Evolutionary conservation across 176 grass and related monocot species (phyloP).

Genomic region (Oryza glaberrima): DNA sequence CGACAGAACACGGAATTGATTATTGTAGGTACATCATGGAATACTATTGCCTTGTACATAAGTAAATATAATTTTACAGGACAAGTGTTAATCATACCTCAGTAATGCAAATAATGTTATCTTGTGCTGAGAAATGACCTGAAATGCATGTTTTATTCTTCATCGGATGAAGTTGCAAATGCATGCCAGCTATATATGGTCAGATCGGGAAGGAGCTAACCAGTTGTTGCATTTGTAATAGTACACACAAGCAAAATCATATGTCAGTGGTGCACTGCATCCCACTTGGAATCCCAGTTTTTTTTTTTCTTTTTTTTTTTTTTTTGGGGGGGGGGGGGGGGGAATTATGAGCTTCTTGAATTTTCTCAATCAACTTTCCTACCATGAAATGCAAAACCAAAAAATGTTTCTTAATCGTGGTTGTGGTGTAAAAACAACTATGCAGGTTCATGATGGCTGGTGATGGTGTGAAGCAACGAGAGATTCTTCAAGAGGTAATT

Average conservation of each 20-base stretch:
- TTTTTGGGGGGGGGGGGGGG: no score
- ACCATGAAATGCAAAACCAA: neutral
- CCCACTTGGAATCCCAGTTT: neutral
- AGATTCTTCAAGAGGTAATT: conserved; percentile 66
- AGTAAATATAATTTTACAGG: neutral
- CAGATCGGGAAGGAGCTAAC: conserved; percentile 5
- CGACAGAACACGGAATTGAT: no score
- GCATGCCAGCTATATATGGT: neutral
- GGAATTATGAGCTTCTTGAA: neutral
- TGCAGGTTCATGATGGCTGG: conserved; percentile 94
- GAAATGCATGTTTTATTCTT: neutral
- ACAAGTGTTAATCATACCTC: neutral
- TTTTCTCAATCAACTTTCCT: neutral
- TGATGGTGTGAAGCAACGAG: conserved; percentile 89
- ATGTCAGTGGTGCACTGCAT: neutral
- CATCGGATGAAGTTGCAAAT: neutral
- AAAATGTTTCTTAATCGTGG: neutral
- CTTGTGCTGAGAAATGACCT: conserved; percentile 6
- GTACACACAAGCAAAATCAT: neutral
- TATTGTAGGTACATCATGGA: neutral
- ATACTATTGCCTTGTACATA: neutral
- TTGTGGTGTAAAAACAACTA: conserved; percentile 31
- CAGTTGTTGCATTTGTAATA: conserved; percentile 18
- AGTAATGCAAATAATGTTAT: neutral
- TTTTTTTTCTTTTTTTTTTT: no score